These are phyloP conservation scores for Mortierella sp. DNA, from an alignment of 371 early-diverging fungal genomes.

Conservation along the genomic window DNA sequence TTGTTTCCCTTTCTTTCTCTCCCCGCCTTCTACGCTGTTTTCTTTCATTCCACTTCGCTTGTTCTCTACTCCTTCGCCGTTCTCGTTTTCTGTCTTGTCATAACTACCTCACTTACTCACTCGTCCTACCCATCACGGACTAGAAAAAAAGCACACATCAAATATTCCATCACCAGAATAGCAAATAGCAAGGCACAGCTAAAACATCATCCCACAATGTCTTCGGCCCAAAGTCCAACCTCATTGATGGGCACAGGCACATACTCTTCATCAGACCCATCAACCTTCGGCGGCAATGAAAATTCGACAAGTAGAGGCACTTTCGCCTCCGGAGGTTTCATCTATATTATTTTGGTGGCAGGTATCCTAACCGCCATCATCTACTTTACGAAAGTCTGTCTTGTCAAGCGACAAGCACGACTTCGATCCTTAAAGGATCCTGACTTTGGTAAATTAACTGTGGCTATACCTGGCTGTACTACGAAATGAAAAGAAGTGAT, in stretches of 20 bases:
- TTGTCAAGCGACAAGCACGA: slow-evolving; percentile 9
- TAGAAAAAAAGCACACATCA: not conserved
- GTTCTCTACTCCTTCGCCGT: not conserved
- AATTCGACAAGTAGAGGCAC: not conserved
- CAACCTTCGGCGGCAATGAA: not conserved
- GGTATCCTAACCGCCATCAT: slow-evolving; percentile 15
- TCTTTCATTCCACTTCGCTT: not conserved
- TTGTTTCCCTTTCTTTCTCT: too few relatives aligned
- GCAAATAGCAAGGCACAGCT: not conserved
- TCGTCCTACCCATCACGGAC: not conserved
- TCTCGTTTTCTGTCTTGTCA: not conserved
- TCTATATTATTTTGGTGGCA: slow-evolving; percentile 17
- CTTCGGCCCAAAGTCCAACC: not conserved
- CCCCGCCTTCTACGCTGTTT: too few relatives aligned
- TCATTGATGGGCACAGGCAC: not conserved
- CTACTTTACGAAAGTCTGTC: slow-evolving; percentile 20
- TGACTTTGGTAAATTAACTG: slow-evolving; percentile 23
- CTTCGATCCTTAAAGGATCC: slow-evolving; percentile 5
- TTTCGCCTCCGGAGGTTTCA: slow-evolving; percentile 20
- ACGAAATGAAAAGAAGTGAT: not conserved
- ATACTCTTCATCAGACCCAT: not conserved
- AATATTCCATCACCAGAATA: not conserved
- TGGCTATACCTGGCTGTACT: too few relatives aligned
- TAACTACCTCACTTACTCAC: not conserved
- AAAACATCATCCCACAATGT: not conserved